Percentiles rank a stretch among this genome's conserved stretches.
Conservation (phyloP, 2,329 filamentous ascomycete genomes). For the Aspergillus japonicus region DNA sequence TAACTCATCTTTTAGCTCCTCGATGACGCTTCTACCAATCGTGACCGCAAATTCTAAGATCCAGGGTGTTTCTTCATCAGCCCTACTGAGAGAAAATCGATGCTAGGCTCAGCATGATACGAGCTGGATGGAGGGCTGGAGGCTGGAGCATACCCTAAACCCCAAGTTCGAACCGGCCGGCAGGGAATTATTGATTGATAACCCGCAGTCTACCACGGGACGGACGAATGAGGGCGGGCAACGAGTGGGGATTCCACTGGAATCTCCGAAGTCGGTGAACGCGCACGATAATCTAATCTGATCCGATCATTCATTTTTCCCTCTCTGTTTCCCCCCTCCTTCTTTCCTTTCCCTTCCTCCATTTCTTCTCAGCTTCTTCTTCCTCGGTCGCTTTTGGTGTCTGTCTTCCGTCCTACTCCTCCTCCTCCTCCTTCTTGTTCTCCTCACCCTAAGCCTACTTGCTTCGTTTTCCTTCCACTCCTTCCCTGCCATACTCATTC, state of each 20-base stretch:
- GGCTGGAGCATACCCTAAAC: conserved; percentile 5
- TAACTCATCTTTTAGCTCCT: no score
- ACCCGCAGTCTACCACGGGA: conserved; percentile 9
- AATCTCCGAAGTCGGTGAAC: conserved; percentile 25
- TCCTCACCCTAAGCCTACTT: conserved; percentile 6
- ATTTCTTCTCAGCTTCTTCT: background rate
- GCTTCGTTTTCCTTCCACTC: background rate
- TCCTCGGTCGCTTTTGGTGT: conserved; percentile 9
- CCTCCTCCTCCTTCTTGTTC: background rate
- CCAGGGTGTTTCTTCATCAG: background rate
- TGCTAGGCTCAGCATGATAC: no score
- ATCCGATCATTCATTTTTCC: conserved; percentile 27
- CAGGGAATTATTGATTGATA: conserved; percentile 18
- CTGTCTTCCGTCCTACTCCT: background rate
- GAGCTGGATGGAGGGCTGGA: no score
- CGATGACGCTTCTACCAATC: no score
- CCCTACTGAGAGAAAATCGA: background rate
- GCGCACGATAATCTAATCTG: conserved; percentile 35
- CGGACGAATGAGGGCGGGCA: conserved; percentile 8
- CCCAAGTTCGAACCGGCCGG: conserved; percentile 1
- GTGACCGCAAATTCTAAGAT: no score
- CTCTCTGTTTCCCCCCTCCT: conserved; percentile 5
- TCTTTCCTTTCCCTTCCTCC: conserved; percentile 1
- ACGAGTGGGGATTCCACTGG: conserved; percentile 4
- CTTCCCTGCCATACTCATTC: conserved; percentile 1